Evolutionary conservation across 768 basidiomycete species (phyloP), one percentile per base, ranked within the genome.

Genomic region (Pleurotus ostreatus): DNA sequence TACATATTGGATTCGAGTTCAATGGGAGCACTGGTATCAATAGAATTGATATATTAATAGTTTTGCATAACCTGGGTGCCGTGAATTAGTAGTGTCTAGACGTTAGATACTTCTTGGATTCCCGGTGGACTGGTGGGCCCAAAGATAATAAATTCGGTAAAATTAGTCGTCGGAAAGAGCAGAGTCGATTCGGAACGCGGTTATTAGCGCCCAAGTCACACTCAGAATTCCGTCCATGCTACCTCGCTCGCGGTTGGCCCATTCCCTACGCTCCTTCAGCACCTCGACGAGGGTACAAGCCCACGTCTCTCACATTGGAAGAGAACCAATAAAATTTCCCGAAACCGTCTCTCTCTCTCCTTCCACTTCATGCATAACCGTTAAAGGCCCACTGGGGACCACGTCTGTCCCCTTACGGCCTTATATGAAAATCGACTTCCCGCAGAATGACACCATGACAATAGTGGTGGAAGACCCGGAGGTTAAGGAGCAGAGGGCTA

Each of bases 401-500:
- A 78, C 79, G 39, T 71, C 72, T 11, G 70, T 81, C 37, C 76
- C 76, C 43, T 73, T 81, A 44, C 70, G 76, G 56, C 65, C 73
- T 6, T 81, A 76, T 62, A 75, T 81, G 69, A 72, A 71, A 55
- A 67, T 81, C 56, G 70, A 70, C 49, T 73, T 75, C 47, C 69
- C 77, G 1, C 67, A 73, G 40, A 65, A 71, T 45, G 66, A 70
- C 57, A 67, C 67, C 12, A 65, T 81, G 62, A 68, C 73, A n/a
- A 66, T 82, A 20, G 58, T 78, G 5, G 84, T 96, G 44, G 79
- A 88, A 61, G 78, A 93, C 63, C 76, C 88, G 1, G 74, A 78
- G 41, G 67, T 83, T 49, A 89, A 92, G 68, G 73, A 82, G 52
- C 95, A 98, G 70, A 84, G 92, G 43, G 82, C 88, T 57, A 88